Base-by-base conservation (phyloP, 139 green algal species). In the Micractinium conductrix region DNA sequence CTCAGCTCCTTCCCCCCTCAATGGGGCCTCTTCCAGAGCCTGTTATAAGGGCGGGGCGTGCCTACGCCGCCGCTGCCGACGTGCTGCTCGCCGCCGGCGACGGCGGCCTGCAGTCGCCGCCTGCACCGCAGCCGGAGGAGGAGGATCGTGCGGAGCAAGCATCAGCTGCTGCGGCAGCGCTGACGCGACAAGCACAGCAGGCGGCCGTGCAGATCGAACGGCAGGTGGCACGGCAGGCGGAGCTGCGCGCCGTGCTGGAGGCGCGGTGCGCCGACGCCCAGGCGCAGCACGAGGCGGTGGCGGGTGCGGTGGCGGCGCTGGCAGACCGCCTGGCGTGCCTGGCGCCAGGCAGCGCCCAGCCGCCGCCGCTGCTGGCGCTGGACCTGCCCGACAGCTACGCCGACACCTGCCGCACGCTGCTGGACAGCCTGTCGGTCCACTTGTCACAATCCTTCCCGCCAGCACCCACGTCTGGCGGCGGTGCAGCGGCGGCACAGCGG, bases 321-420 rank as follows among this genome's bases (percentile, higher is more conserved):
- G 78, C 78, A 2, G 33, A 28, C 6, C 42, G n/a, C 30, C 63
- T 84, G 6, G 43, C 14, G 43, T 55, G 44, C n/a, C 21, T 84
- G 17, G n/a, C 63, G 30, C 22, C 10, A 4, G 19, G 60, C 75
- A 55, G 76, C 26, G 24, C 5, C 28, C 30, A 58, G 6, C 33
- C 30, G 30, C 43, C 53, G 24, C 58, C 58, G 8, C 76, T 82
- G 76, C 55, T 82, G 19, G 68, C 58, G 38, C 24, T 71, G 28
- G 38, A 67, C 55, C 38, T 82, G 58, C 76, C 76, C 12, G 58
- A 82, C 58, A 43, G 76, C 58, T 82, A 82, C 16, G 76, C 76
- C 24, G 1, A 4, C 30, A 26, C 55, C 35, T 82, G 76, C 76
- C 44, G 40, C 62, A 53, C 10, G 55, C 58, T 82, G 76, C 76